Evolutionary conservation across 805 yeast genomes (phyloP).

Genomic region (Sungouiozyma intestinalis): DNA sequence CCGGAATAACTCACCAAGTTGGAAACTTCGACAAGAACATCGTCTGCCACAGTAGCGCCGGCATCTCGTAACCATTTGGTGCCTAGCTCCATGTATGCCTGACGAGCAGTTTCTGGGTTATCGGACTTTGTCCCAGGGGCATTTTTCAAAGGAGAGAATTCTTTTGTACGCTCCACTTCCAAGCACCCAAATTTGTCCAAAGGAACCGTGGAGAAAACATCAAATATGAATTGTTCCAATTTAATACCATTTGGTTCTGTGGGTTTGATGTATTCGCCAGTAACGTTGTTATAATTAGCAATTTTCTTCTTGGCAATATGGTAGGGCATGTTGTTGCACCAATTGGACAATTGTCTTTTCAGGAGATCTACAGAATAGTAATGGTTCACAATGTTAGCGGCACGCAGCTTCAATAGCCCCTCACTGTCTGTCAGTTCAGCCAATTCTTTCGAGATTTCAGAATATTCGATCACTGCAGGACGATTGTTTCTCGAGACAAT

Average conservation of each 20-base stretch:
- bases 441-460: constrained; percentile 72
- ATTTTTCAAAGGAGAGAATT: constrained; percentile 91
- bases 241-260: constrained; percentile 80
- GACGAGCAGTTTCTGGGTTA: constrained; percentile 73
- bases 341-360: constrained; percentile 44
- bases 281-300: constrained; percentile 40
- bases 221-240: constrained; percentile 93
- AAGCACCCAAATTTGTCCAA: constrained; percentile 73
- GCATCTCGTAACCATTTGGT: constrained; percentile 60
- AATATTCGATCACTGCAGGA: constrained; percentile 92
- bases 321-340: constrained; percentile 76
- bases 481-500: constrained; percentile 57
- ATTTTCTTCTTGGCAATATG: constrained; percentile 93
- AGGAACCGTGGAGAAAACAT: constrained; percentile 75
- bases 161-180: constrained; percentile 77
- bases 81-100: constrained; percentile 53
- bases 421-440: constrained; percentile 53
- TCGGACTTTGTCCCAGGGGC: constrained; percentile 76
- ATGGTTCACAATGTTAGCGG: constrained; percentile 96
- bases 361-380: constrained; percentile 80
- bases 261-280: constrained; percentile 50
- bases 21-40: constrained; percentile 61
- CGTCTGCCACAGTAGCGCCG: constrained; percentile 52
- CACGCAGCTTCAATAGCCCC: constrained; percentile 64
- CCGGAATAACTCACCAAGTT: constrained; percentile 66